Conservation (phyloP, 1,284 basidiomycete species). For the Cryptococcus hybrid region DNA sequence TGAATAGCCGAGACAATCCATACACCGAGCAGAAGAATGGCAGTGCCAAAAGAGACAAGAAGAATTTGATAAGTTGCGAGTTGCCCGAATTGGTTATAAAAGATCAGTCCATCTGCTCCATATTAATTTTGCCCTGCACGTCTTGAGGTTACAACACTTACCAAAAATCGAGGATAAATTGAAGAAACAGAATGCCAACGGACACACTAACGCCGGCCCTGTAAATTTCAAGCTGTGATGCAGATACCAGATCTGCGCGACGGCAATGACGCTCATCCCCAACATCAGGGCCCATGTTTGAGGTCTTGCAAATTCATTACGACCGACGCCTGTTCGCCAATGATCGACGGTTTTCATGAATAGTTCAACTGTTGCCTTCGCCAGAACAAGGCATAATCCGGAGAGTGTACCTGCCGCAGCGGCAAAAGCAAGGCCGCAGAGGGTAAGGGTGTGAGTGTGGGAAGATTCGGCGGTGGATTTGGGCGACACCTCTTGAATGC, state of each 20-base stretch:
- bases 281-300: conserved; percentile 45
- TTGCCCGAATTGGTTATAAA: conserved; percentile 82
- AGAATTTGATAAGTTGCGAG: conserved; percentile 67
- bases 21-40: conserved; percentile 78
- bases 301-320: conserved; percentile 74
- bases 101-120: conserved; percentile 64
- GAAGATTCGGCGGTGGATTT: conserved; percentile 6
- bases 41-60: conserved; percentile 76
- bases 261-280: conserved; percentile 36
- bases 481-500: background rate
- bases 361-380: conserved; percentile 91
- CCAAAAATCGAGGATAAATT: conserved; percentile 83
- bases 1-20: conserved; percentile 68
- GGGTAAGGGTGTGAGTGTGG: conserved; percentile 59
- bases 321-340: conserved; percentile 53
- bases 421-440: conserved; percentile 82
- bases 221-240: conserved; percentile 84
- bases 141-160: conserved; percentile 13
- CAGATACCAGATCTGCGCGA: conserved; percentile 74
- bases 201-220: conserved; percentile 86
- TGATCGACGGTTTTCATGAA: conserved; percentile 70
- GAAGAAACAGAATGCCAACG: conserved; percentile 94
- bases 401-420: conserved; percentile 88
- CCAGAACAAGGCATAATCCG: conserved; percentile 89
- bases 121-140: background rate